Evolutionary conservation across 2,329 filamentous ascomycete genomes (phyloP), one percentile per base, ranked within the genome.

Genomic region (Calcarisporium arbuscula): DNA sequence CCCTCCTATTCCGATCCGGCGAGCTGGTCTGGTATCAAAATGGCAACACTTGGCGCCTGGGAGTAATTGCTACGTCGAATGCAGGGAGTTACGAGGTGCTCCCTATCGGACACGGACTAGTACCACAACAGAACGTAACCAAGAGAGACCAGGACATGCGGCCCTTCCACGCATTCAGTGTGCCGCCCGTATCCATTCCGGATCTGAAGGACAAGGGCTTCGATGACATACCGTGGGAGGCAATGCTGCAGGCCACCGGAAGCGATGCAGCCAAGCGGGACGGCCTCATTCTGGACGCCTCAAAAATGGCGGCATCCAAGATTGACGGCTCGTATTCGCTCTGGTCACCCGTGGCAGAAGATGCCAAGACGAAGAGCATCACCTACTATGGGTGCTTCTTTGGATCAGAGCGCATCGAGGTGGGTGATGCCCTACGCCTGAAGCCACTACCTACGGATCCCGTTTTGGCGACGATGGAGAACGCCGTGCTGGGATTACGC

Each of bases 11-110:
- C 42, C 62, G 68, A 33, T 51, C 57, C 2, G 69, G 69, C 25
- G 69, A 73, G 41, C 52, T 71, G 12, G 65, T 72, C 6, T 73
- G 69, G 69, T 72, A 60, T 38, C 61, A 65, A 41, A 66, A 67
- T 17, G 57, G 58, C 6, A 58, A 53, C 16, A 62, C 64, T 1
- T 72, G 69, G 65, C 64, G 68, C 21, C 54, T 73, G 1, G 69
- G 68, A 5, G 51, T 72, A 32, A 60, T 72, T 38, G 42, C 57
- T 21, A 39, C 50, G 41, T 53, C 55, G 11, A 47, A 42, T n/a
- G 48, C 43, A 5, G 46, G 50, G 8, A 48, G 51, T 30, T 51
- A 61, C 27, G 57, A 60, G 35, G 47, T 69, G 20, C 55, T 65
- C n/a, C 65, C 64, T 14, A 57, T 65, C 21, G 60, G 57, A 8